Conservation (phyloP, 306 rosid species). For the Castanea sativa region DNA sequence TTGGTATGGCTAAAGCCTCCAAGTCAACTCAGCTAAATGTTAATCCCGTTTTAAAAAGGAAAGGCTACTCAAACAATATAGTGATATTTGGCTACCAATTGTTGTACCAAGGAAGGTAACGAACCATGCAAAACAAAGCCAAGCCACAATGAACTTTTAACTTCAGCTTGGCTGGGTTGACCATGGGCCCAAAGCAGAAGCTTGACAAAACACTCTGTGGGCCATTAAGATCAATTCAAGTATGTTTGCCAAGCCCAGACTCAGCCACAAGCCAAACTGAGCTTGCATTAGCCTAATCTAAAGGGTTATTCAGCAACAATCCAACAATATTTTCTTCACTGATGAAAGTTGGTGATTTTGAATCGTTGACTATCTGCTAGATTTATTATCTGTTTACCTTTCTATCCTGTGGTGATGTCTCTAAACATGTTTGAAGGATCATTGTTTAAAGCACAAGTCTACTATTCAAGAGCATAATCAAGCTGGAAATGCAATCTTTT, state of each 20-base stretch:
- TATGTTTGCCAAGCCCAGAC: background rate
- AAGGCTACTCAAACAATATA: background rate
- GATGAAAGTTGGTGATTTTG: background rate
- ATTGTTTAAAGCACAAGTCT: background rate
- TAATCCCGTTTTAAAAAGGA: background rate
- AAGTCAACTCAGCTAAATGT: background rate
- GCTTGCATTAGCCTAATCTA: background rate
- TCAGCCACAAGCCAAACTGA: background rate
- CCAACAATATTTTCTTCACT: background rate
- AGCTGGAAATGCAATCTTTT: background rate
- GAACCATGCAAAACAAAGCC: background rate
- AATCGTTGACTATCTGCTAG: background rate
- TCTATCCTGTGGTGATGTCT: background rate
- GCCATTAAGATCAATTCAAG: background rate
- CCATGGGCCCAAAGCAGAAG: background rate
- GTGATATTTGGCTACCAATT: background rate
- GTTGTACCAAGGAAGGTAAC: background rate
- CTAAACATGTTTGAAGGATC: background rate
- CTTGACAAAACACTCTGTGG: background rate
- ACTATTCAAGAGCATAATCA: background rate
- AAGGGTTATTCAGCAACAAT: background rate
- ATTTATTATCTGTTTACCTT: background rate
- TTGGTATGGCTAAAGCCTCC: background rate
- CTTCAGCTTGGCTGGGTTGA: background rate
- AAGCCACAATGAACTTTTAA: background rate